Conservation (phyloP, 2,329 filamentous ascomycete species). For the Talaromyces rugulosus region DNA sequence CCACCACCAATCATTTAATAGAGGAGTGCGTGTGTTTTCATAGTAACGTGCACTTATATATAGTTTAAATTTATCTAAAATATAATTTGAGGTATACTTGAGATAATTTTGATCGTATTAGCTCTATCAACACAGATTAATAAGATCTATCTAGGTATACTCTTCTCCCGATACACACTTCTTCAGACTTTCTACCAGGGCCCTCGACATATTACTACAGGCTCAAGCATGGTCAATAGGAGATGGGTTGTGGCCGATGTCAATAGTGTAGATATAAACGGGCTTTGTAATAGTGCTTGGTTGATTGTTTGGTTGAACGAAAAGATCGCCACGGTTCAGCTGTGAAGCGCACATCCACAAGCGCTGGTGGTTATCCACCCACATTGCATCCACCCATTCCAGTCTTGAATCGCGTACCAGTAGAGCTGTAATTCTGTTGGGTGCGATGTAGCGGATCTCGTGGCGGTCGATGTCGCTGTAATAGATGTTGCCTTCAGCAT, state of each 20-base stretch:
- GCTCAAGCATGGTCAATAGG: background rate
- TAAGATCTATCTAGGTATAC: too few relatives aligned
- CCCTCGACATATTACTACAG: background rate
- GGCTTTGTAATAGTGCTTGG: background rate
- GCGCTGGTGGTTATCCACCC: background rate
- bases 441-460: background rate
- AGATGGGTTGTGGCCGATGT: background rate
- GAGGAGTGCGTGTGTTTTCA: too few relatives aligned
- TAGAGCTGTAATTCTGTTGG: background rate
- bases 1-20: background rate
- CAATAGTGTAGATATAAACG: background rate
- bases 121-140: too few relatives aligned
- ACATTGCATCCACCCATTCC: slow-evolving; percentile 1
- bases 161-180: background rate
- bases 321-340: background rate
- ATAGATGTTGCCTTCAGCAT: slow-evolving; percentile 36
- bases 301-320: background rate
- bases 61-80: too few relatives aligned
- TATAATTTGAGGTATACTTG: too few relatives aligned
- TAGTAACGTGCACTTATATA: too few relatives aligned
- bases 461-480: slow-evolving; percentile 32
- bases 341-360: slow-evolving; percentile 7
- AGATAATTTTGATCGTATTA: too few relatives aligned
- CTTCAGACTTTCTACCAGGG: background rate
- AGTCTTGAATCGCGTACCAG: background rate